Base-by-base conservation (phyloP, 495 filamentous ascomycete species). In the Evansstolkia leycettana region DNA sequence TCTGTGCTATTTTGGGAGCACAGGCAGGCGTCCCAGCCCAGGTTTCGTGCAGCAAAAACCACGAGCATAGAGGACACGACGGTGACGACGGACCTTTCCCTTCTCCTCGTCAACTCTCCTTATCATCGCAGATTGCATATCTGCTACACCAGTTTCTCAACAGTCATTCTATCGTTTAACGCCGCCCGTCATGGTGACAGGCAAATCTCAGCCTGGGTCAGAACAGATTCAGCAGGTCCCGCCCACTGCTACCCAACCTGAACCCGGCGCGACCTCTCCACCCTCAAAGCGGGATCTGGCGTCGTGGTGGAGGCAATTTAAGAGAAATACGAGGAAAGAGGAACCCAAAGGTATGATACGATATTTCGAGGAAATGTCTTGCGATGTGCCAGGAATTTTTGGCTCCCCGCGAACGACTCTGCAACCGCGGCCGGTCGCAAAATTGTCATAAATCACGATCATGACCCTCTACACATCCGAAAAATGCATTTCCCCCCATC, bases 231-330 rank as follows among this genome's bases (percentile, higher is more conserved):
- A 57, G 17, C 50, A 45, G 14, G 50, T 54, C 26, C 43, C 47
- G n/a, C 53, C 55, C 26, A 49, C 66, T 10, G 40, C 56, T 7
- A 42, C 53, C 28, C 64, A 51, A 13, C 37, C 39, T 17, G 36
- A 46, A 32, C 37, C 52, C 13, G 51, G 48, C 43, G 52, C 62
- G 38, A 48, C 50, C 37, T 76, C 80, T 25, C 75, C 80, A 7
- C 78, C 84, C 23, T 79, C 73, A 34, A 87, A 76, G 58, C 73
- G 82, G 49, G 84, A 92, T 48, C 64, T 93, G 37, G 78, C 83
- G 47, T 84, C 79, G 17, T 95, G 87, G 87, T 94, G 86, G 87
- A 87, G 79, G 59, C 72, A 74, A 33, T 94, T 95, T 63, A 85
- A 82, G 58, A 69, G 76, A 20, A 75, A 76, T 31, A 62, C 71